Base-by-base conservation (phyloP, 371 early-diverging fungal genomes). In the Mycotypha africana region DNA sequence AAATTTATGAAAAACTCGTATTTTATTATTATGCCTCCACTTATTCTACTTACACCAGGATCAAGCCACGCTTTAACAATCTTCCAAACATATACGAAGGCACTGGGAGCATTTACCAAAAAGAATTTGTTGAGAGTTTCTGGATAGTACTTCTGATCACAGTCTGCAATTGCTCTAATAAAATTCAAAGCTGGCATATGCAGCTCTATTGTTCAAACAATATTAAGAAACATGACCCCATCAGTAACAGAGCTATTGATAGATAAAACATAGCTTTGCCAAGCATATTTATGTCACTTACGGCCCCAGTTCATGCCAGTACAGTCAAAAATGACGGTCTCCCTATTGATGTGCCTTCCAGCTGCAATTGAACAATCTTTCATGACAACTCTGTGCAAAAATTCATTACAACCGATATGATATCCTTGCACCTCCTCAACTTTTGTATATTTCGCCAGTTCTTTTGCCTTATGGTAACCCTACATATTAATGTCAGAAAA, bases 241-340 rank as follows among this genome's bases (percentile, higher is more conserved):
- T 28, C 8, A 28, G 6, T 28, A 28, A 28, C n/a, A n/a, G n/a
- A n/a, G n/a, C n/a, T n/a, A n/a, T n/a, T n/a, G n/a, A n/a, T n/a
- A n/a, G n/a, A n/a, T n/a, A n/a, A n/a, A n/a, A n/a, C n/a, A n/a
- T n/a, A n/a, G n/a, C n/a, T n/a, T n/a, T n/a, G n/a, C n/a, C n/a
- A n/a, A n/a, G n/a, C n/a, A n/a, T n/a, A 28, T 28, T 5, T 28
- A 11, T 28, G 28, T 28, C 28, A 28, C 77, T 60, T 69, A 80
- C 83, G 82, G 51, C 77, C 71, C 65, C 81, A 81, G 9, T 82
- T 80, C 81, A 89, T 82, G 46, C 86, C 88, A 9, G 84, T 81
- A 60, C 86, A 81, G 52, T 92, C 92, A 52, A 92, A 88, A 44
- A 92, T 85, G 40, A 89, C 88, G 0, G 84, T 85, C 58, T 89